Conservation (phyloP, 768 basidiomycete genomes). For the Tulasnella sp. region DNA sequence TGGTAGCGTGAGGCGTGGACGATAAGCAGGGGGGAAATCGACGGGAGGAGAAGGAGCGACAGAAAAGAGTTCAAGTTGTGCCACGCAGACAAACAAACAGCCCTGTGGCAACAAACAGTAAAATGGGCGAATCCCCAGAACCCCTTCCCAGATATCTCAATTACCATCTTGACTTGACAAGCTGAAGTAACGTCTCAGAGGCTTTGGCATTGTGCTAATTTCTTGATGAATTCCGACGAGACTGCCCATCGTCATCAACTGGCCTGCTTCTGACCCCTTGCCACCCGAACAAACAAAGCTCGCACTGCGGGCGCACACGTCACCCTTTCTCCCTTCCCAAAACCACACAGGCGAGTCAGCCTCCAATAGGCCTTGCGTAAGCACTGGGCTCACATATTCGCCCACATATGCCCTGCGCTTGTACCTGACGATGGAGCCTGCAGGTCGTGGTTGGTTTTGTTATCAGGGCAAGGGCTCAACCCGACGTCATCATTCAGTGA, state of each 20-base stretch:
- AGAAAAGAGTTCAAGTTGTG: neutral
- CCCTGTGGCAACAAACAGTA: neutral
- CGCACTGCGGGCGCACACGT: neutral
- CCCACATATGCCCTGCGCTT: no score
- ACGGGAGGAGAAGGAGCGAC: neutral
- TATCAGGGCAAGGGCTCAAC: no score
- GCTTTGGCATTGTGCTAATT: no score
- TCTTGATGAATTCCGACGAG: no score
- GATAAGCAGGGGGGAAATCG: neutral
- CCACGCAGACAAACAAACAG: neutral
- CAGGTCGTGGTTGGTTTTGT: no score
- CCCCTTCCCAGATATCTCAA: neutral
- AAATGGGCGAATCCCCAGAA: neutral
- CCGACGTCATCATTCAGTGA: no score
- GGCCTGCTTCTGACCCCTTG: neutral
- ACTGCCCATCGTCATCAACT: no score
- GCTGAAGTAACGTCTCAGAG: no score
- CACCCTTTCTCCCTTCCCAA: neutral
- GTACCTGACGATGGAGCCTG: no score
- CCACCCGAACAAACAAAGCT: neutral
- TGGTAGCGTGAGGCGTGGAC: neutral
- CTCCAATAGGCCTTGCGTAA: neutral
- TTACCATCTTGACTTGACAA: no score
- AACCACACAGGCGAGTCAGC: neutral
- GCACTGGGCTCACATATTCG: neutral